Base-by-base conservation (phyloP, 2,329 filamentous ascomycete species). In the Phyllosticta citrichinensis region DNA sequence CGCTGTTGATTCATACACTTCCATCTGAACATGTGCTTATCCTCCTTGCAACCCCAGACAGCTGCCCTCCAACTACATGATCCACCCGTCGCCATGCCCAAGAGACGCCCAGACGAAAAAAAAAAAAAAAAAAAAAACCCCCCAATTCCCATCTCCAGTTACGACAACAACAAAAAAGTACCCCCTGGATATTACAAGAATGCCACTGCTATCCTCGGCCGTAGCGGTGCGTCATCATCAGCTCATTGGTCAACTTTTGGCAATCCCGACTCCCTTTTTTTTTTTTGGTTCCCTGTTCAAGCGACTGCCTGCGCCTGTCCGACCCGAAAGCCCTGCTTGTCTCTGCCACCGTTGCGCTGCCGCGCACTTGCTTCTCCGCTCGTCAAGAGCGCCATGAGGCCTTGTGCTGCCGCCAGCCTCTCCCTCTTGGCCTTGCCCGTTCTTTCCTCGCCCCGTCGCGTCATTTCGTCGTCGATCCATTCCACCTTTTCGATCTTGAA, bases 401-500 rank as follows among this genome's bases (percentile, higher is more conserved):
- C 55, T 24, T 70, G 69, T 33, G 70, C 71, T 20, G 73, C 72
- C 58, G 73, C 71, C 14, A 74, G 66, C 52, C 73, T 66, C 20
- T 68, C 68, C 63, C 72, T 74, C 64, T 72, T 65, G 5, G 73
- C 73, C 12, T 70, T 70, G 40, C 71, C 72, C 35, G 68, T 73
- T 33, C 73, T 65, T 60, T 74, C 73, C 56, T 74, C 71, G 22
- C 73, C 73, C 25, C 71, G 70, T 55, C 68, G 72, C 33, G 72
- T 71, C 22, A 69, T 80, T 0, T 83, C 87, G 12, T 94, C 91
- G 64, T 89, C 87, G 0, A 97, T 89, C 86, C 92, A 97, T 58
- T 91, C 85, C 11, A 96, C 83, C 58, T 85, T 84, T 63, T 86
- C 80, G 55, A 99, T 83, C 81, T 88, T 91, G 74, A 89, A 97